Base-by-base conservation (phyloP, 1,284 basidiomycete genomes). In the Fomitopsis pinicola region DNA sequence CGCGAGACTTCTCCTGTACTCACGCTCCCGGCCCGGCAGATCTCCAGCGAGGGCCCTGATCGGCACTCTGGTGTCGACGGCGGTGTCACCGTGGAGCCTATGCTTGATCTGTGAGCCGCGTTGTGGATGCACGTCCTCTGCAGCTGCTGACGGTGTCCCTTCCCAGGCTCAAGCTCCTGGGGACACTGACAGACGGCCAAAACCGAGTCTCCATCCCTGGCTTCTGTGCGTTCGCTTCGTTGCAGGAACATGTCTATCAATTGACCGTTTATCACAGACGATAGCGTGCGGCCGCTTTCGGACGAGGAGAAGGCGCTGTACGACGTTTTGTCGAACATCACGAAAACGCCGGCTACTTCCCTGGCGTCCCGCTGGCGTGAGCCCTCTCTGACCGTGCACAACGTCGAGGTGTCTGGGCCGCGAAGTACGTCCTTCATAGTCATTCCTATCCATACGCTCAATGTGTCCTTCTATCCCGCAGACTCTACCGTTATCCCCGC, bases 51-150 rank as follows among this genome's bases (percentile, higher is more conserved):
- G 30, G 78, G 83, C 15, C 87, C 90, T 0, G 94, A 96, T 69
- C 77, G 92, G 48, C 94, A 97, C 73, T 95, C 93, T 12, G 97
- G 97, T 66, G 86, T 98, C 8, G 94, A 98, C 68, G 97, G 97
- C 42, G 97, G 97, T 30, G 90, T 87, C 1, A 84, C 89, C 1
- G 79, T 80, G 4, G 96, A 98, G 74, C 95, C 95, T 0, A 96
- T 98, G 92, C 81, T 89, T 57, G 95, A 97, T 71, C 93, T 97
- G 91, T 92, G 69, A 63, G 82, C 71, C 56, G 5, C 14, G 35
- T 52, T 56, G 1, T 42, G 7, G 56, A 35, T 58, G 15, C 5
- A 35, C 19, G n/a, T 30, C 14, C 14, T 40, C 14, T 8, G 12
- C 38, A 3, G 12, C 38, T 8, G 38, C 38, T 6, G n/a, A 9